Evolutionary conservation across 352 stramenopile species (phyloP), one percentile per base, ranked within the genome.

Genomic region (Phytophthora crassamura): DNA sequence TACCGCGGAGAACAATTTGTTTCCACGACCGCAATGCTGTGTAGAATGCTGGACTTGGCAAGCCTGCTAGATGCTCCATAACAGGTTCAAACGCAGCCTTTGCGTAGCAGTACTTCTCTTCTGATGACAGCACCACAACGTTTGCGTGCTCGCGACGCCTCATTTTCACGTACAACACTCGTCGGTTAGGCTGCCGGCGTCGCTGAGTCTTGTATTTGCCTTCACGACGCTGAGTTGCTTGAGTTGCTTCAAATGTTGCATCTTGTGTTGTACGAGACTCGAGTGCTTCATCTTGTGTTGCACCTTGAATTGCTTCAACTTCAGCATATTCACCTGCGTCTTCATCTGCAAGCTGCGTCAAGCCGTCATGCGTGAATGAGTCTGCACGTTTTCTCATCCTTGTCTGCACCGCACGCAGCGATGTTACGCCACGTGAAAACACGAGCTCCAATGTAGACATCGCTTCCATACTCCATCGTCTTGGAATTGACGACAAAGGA

Each of bases 21-120:
- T 45, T 45, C 39, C 39, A 15, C n/a, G 39, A 7, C 39, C 39
- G n/a, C n/a, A 15, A 45, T 5, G 42, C 20, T 20, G n/a, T 25
- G 4, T 52, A 52, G 16, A 51, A 59, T 15, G 16, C 39, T 14
- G 40, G 53, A 15, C 32, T 60, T 2, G 40, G 36, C 14, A 60
- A n/a, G 4, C 30, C 40, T 4, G 32, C 7, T 16, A 52, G 32
- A 42, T 51, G 32, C 20, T 52, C 41, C 11, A 60, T 22, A 5
- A 60, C 32, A 9, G 41, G 53, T 40, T 60, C 40, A 45, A 52
- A 60, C 3, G 15, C 14, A 14, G 40, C 18, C 36, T 52, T 51
- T 5, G 53, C 39, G 18, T 60, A 52, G 14, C 53, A 42, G 11
- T 60, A 60, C 22, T 51, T 60, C 22, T 60, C 53, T 52, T 60